Percentiles rank a stretch among this genome's conserved stretches.
phyloP scores from a whole-genome alignment of 2,329 filamentous ascomycete species.

The Fusarium sp. region DNA sequence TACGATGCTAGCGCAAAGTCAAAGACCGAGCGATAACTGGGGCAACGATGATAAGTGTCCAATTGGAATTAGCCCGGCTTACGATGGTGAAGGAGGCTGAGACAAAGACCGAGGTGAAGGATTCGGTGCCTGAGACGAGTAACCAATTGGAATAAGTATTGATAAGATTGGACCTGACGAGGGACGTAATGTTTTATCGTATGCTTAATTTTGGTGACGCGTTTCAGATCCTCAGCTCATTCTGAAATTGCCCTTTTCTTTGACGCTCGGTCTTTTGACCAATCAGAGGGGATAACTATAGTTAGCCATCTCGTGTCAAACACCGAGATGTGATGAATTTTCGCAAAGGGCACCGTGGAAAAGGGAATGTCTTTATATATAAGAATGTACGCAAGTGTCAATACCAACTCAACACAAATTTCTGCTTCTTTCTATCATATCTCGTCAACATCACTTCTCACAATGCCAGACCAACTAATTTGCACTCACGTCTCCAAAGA shows the following conservation, averaged over 20 bases:
- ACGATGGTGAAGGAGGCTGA: neutral
- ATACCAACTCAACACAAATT: too few species aligned
- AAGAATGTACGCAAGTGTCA: neutral
- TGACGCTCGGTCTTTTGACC: neutral
- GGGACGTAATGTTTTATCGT: neutral
- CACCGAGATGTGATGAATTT: neutral
- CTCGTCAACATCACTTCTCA: neutral
- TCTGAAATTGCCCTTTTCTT: neutral
- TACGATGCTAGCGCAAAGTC: neutral
- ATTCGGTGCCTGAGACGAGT: neutral
- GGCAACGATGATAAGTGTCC: fast-evolving
- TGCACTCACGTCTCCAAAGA: neutral
- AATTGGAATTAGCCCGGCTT: neutral
- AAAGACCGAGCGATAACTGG: constrained; percentile 12
- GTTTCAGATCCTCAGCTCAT: neutral
- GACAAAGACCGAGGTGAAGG: constrained; percentile 7
- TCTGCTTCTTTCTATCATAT: neutral
- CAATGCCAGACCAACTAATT: neutral
- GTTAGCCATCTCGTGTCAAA: neutral
- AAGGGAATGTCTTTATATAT: neutral
- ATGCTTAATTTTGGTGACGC: neutral
- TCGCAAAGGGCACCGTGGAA: neutral
- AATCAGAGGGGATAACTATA: neutral
- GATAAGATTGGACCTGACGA: neutral
- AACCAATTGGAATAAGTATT: neutral